phyloP scores from a whole-genome alignment of 23 red algal species.

The Agarophyton chilense region DNA sequence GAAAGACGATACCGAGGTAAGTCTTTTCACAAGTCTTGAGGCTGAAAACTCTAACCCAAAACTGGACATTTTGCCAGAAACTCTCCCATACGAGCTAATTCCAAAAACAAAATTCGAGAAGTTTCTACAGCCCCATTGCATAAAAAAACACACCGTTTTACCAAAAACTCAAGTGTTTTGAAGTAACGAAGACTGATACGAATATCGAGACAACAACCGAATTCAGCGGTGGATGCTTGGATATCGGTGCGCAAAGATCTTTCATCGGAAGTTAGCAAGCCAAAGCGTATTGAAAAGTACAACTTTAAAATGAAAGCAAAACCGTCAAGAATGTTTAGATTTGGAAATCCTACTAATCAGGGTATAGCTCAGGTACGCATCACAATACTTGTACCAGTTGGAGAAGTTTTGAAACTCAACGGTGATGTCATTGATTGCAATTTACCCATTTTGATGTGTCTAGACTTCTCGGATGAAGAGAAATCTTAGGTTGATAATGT shows the following conservation, averaged over 20 bases:
- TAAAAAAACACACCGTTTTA: no score
- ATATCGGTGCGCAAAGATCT: not conserved
- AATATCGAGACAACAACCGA: not conserved
- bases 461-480: not conserved
- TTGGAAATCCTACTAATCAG: not conserved
- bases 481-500: not conserved
- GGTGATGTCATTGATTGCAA: not conserved
- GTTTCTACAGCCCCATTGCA: no score
- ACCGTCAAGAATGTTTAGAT: not conserved
- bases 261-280: not conserved
- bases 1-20: no score
- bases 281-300: not conserved
- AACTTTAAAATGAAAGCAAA: not conserved
- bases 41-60: no score
- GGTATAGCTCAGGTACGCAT: not conserved
- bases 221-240: not conserved
- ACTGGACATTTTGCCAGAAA: no score
- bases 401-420: not conserved
- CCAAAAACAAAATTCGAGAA: no score
- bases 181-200: no score
- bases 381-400: not conserved
- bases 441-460: not conserved
- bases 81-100: no score
- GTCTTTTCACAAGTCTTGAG: no score
- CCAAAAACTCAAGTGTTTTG: no score